These are phyloP conservation scores for Alliaria petiolata DNA, from an alignment of 345 rosid species.

Conservation along the genomic window DNA sequence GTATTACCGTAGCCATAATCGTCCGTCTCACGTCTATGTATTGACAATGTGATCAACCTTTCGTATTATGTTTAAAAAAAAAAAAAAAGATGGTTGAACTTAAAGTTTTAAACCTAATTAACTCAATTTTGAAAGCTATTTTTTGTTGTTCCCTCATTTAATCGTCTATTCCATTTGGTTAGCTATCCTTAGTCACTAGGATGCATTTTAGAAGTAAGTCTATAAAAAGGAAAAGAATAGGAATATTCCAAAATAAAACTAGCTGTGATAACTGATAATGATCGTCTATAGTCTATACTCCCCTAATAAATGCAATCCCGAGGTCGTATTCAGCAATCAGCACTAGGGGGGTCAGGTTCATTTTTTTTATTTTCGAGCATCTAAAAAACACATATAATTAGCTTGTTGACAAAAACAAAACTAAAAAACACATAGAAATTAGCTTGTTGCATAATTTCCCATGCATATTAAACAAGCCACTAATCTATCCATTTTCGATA, in stretches of 20 bases:
- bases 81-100: too few species aligned
- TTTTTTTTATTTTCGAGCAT: neutral
- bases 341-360: neutral
- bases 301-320: neutral
- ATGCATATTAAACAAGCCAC: neutral
- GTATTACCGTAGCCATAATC: too few species aligned
- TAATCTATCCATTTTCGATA: neutral
- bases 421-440: neutral
- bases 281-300: neutral
- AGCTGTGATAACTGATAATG: constrained; percentile 20
- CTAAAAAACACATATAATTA: neutral
- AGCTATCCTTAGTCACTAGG: neutral
- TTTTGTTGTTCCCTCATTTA: neutral
- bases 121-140: neutral
- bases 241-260: neutral
- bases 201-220: constrained; percentile 8
- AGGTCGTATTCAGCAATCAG: constrained; percentile 19
- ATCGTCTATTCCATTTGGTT: neutral
- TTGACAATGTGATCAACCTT: too few species aligned
- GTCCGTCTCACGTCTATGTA: too few species aligned
- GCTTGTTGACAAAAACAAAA: neutral
- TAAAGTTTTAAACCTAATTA: too few species aligned
- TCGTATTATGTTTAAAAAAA: too few species aligned
- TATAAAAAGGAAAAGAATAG: neutral
- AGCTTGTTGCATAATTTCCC: neutral